Base-by-base conservation (phyloP, 1,284 basidiomycete genomes). In the Mycena sp. region DNA sequence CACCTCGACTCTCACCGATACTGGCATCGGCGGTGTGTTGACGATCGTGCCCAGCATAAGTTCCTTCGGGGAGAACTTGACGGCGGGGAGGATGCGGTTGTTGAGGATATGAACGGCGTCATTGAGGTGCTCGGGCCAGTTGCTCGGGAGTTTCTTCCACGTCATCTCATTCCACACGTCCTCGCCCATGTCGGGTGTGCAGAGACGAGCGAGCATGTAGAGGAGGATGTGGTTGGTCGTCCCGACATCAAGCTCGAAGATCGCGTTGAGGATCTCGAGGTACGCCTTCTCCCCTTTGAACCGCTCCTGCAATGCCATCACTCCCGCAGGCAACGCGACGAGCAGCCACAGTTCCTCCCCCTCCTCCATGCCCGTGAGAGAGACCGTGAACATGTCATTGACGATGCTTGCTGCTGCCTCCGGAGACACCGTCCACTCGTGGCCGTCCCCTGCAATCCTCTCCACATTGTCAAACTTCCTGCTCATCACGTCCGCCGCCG, bases 71-170 rank as follows among this genome's bases (percentile, higher is more conserved):
- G 61, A 41, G 53, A 56, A 54, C 28, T 40, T 40, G 19, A 68
- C 48, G 0, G 60, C 11, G 12, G 67, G 67, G 14, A 73, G 63
- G 9, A 72, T 58, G 2, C 70, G 41, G 2, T 46, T 44, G 29
- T 77, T 78, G 30, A 79, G 66, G 16, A 65, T 65, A 1, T 48
- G 49, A 1, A 79, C 64, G 2, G 75, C 74, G 0, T 56, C 37
- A 6, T n/a, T n/a, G n/a, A n/a, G n/a, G n/a, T n/a, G n/a, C 78
- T 72, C 66, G 0, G 75, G 73, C 78, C 79, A 79, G 19, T 57
- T 67, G 1, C 25, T 26, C 1, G 69, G 71, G 4, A 75, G 25
- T 12, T 69, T 57, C 16, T 69, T 58, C n/a, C 35, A 43, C 1
- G 46, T 41, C 0, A 23, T 19, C 6, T 23, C 29, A 0, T 65